Evolutionary conservation across 305 asterid genomes (phyloP).

Genomic region (Withania somnifera): DNA sequence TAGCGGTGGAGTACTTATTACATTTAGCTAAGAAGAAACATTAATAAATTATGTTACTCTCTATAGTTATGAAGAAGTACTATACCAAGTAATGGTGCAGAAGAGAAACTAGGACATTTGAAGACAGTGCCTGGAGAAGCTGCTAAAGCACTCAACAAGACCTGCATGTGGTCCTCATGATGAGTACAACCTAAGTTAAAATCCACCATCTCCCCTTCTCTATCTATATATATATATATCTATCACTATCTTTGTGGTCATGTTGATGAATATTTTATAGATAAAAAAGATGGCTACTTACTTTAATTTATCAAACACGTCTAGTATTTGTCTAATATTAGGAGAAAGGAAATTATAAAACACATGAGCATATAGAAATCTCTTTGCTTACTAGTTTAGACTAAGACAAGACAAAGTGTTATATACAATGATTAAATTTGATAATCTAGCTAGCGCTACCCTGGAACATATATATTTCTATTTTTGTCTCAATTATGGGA

Average conservation of each 20-base stretch:
- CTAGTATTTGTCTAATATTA: slow-evolving; percentile 24
- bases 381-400: not conserved
- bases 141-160: slow-evolving; percentile 13
- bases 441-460: not conserved
- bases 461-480: not conserved
- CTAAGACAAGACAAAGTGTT: not conserved
- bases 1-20: too few relatives aligned
- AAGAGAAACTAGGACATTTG: not conserved
- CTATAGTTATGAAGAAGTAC: too few relatives aligned
- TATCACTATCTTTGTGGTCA: not conserved
- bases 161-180: slow-evolving; percentile 12
- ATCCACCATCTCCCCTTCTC: not conserved
- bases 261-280: slow-evolving; percentile 8
- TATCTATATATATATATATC: not conserved
- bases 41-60: not conserved
- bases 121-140: not conserved
- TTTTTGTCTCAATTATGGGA: too few relatives aligned
- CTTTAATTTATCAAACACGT: slow-evolving; percentile 24
- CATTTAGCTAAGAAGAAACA: too few relatives aligned
- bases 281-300: slow-evolving; percentile 55
- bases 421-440: not conserved
- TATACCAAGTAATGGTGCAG: not conserved
- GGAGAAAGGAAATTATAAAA: slow-evolving; percentile 22
- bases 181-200: slow-evolving; percentile 25
- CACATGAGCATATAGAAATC: not conserved